phyloP scores from a whole-genome alignment of 164 flowering plant species.

The Aristolochia contorta region DNA sequence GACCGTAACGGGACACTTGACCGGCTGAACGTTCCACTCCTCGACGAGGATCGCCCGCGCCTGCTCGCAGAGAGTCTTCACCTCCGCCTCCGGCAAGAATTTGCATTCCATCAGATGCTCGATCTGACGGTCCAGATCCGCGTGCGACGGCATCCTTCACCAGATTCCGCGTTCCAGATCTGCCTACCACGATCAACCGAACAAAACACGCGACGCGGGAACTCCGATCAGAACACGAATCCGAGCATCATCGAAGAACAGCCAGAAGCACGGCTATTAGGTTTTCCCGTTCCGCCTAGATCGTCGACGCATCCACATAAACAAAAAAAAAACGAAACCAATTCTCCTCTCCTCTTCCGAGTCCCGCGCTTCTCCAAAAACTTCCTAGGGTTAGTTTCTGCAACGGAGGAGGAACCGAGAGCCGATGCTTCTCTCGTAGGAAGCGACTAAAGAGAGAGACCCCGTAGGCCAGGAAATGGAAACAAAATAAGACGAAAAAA shows the following conservation, averaged over 20 bases:
- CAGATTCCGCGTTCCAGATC: constrained; percentile 2
- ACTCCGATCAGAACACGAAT: constrained; percentile 2
- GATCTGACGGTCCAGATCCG: constrained; percentile 41
- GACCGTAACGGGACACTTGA: constrained; percentile 41
- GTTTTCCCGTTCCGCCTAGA: too few species aligned
- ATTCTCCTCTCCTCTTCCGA: constrained; percentile 3
- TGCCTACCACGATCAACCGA: background rate
- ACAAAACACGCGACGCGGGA: background rate
- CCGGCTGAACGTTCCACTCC: constrained; percentile 42
- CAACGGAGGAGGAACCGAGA: too few species aligned
- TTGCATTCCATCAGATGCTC: constrained; percentile 40
- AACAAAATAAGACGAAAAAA: background rate
- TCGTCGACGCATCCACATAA: constrained; percentile 1
- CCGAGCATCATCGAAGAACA: constrained; percentile 1
- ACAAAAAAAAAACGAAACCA: background rate
- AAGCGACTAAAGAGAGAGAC: too few species aligned
- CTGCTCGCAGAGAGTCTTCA: constrained; percentile 31
- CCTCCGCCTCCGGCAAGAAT: constrained; percentile 27
- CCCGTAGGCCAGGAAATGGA: too few species aligned
- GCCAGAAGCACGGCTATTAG: background rate
- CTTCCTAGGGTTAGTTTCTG: too few species aligned
- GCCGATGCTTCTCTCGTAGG: too few species aligned
- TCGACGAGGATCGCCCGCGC: constrained; percentile 33
- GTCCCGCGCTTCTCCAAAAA: too few species aligned
- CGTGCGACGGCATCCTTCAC: constrained; percentile 28